phyloP scores from a whole-genome alignment of 495 filamentous ascomycete species.

The Neurospora terricola region DNA sequence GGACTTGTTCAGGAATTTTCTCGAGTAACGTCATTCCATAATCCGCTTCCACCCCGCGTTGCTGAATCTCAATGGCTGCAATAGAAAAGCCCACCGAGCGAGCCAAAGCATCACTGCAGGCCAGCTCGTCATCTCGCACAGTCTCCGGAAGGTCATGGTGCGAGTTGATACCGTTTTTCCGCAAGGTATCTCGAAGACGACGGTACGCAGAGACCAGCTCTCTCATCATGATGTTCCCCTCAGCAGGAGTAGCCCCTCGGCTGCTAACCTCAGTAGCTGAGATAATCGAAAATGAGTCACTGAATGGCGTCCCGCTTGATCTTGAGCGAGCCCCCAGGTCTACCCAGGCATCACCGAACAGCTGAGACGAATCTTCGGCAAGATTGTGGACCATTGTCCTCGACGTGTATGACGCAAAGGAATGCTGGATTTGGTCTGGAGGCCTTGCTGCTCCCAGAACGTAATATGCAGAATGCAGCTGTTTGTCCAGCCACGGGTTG shows the following conservation, averaged over 20 bases:
- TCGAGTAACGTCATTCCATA: slow-evolving; percentile 70
- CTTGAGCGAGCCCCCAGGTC: slow-evolving; percentile 17
- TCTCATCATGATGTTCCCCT: slow-evolving; percentile 38
- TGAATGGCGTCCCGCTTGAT: slow-evolving; percentile 22
- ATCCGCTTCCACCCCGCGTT: slow-evolving; percentile 73
- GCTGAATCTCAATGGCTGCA: slow-evolving; percentile 80
- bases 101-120: slow-evolving; percentile 59
- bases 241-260: slow-evolving; percentile 15
- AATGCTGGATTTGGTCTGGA: slow-evolving; percentile 39
- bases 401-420: slow-evolving; percentile 60
- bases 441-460: slow-evolving; percentile 29
- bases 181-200: slow-evolving; percentile 68
- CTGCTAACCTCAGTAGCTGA: slow-evolving; percentile 10
- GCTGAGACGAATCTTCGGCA: slow-evolving; percentile 23
- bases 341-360: slow-evolving; percentile 26
- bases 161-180: slow-evolving; percentile 54
- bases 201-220: slow-evolving; percentile 77
- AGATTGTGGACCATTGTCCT: slow-evolving; percentile 50
- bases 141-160: slow-evolving; percentile 16
- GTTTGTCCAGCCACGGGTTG: slow-evolving; percentile 49
- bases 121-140: slow-evolving; percentile 30
- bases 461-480: slow-evolving; percentile 27
- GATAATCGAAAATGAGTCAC: slow-evolving; percentile 19
- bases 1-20: slow-evolving; percentile 66
- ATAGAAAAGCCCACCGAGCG: slow-evolving; percentile 79